These are phyloP conservation scores for Inosperma sp. DNA, from an alignment of 768 basidiomycete species.

Conservation along the genomic window DNA sequence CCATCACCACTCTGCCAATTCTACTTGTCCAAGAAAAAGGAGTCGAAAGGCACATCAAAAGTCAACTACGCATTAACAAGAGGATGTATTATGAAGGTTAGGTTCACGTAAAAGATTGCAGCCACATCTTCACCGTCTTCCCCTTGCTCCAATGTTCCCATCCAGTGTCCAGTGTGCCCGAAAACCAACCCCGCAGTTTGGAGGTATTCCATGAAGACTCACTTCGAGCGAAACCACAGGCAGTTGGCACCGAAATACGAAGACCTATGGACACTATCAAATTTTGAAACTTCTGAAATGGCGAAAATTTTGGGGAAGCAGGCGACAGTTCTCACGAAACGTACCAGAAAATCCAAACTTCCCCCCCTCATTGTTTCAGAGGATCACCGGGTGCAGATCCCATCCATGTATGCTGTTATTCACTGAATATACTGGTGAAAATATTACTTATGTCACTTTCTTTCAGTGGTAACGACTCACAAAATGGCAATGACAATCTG, in stretches of 20 bases:
- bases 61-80: constrained; percentile 15
- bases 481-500: neutral
- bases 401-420: constrained; percentile 11
- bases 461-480: constrained; percentile 1
- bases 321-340: neutral
- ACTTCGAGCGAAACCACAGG: constrained; percentile 7
- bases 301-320: neutral
- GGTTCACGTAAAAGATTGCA: constrained; percentile 18
- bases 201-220: constrained; percentile 1
- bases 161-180: constrained; percentile 5
- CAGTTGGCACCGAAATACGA: too few species aligned
- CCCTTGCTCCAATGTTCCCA: too few species aligned
- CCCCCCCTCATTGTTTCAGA: neutral
- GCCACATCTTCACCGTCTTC: too few species aligned
- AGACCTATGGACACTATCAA: neutral
- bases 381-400: neutral
- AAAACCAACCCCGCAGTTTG: constrained; percentile 2
- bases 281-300: neutral
- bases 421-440: neutral
- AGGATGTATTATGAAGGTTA: constrained; percentile 16
- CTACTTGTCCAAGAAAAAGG: constrained; percentile 21
- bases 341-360: constrained; percentile 1
- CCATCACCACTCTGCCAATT: constrained; percentile 18
- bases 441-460: neutral
- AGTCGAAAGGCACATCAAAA: constrained; percentile 10